Evolutionary conservation across 805 yeast species (phyloP), one percentile per base, ranked within the genome.

Genomic region (Metschnikowia henanensis): DNA sequence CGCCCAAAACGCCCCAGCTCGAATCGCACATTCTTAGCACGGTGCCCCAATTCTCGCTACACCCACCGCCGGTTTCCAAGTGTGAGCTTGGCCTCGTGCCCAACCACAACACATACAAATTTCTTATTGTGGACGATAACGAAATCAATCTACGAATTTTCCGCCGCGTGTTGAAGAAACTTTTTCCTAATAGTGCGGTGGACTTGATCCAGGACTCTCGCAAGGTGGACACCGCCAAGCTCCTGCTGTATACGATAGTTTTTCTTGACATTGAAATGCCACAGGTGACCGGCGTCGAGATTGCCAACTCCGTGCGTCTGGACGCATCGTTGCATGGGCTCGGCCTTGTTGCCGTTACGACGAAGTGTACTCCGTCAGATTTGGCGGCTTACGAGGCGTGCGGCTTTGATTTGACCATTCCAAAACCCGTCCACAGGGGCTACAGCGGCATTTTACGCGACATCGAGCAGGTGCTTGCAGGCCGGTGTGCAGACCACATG

Each of bases 181-280:
- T 71, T 18, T 72, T 64, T 45, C 75, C 75, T 5, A 52, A 59
- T 35, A 53, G 66, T 18, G 40, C 41, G 10, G 56, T 70, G 9
- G 56, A 55, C 10, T 58, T 59, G 26, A 51, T 64, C 8, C 59
- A 58, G 32, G 69, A 71, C 44, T 56, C 65, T 21, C 56, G 67
- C 1, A 50, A 55, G 31, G 67, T 69, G 8, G 69, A 70, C 43
- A n/a, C 40, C 6, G 17, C 37, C 19, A 10, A 13, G 5, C 45
- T 53, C 13, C 46, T 37, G 38, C 44, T 40, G n/a, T 50, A 47
- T 28, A 39, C 48, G 17, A 51, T 65, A 25, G 57, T 69, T 6
- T 72, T 72, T 40, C 56, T 72, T 31, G 77, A 72, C 49, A 72
- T 72, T 25, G 77, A 72, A 46, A 72, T 72, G 77, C 77, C 77